A percentile compares a stretch with the other conserved stretches of the same genome.
phyloP scores from a whole-genome alignment of 2,329 filamentous ascomycete genomes.

The Cladosporium sp. region DNA sequence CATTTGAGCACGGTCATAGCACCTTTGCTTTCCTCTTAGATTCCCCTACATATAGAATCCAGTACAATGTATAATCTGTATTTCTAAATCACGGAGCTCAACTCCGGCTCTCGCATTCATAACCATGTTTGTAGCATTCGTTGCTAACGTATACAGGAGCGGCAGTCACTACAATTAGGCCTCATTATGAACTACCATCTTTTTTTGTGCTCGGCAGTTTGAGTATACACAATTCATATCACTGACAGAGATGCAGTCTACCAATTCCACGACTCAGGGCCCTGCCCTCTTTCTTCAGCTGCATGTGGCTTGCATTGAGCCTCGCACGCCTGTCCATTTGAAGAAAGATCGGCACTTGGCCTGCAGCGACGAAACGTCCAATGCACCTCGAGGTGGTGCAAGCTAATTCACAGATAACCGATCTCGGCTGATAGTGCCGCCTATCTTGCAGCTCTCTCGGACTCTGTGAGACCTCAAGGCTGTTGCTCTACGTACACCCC shows the following conservation, averaged over 20 bases:
- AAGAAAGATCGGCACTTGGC: background rate
- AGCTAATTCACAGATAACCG: background rate
- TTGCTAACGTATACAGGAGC: too few species aligned
- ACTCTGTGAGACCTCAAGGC: background rate
- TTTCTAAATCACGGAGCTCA: background rate
- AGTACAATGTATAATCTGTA: background rate
- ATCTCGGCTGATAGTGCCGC: background rate
- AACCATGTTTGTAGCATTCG: background rate
- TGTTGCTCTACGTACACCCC: too few species aligned
- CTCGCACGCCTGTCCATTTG: background rate
- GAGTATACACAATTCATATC: background rate
- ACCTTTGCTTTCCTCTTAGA: background rate
- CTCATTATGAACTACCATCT: too few species aligned
- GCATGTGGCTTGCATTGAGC: slow-evolving; percentile 1
- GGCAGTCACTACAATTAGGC: too few species aligned
- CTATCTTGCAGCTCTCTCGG: background rate
- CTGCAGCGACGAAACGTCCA: background rate
- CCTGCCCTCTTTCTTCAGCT: background rate
- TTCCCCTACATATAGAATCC: background rate
- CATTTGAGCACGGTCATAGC: background rate
- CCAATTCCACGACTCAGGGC: background rate
- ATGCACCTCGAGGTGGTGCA: background rate
- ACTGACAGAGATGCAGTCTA: background rate
- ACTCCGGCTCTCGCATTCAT: background rate
- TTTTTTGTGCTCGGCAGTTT: too few species aligned